Conservation (phyloP, 2,329 filamentous ascomycete species). For the Curvularia eragrostidis region DNA sequence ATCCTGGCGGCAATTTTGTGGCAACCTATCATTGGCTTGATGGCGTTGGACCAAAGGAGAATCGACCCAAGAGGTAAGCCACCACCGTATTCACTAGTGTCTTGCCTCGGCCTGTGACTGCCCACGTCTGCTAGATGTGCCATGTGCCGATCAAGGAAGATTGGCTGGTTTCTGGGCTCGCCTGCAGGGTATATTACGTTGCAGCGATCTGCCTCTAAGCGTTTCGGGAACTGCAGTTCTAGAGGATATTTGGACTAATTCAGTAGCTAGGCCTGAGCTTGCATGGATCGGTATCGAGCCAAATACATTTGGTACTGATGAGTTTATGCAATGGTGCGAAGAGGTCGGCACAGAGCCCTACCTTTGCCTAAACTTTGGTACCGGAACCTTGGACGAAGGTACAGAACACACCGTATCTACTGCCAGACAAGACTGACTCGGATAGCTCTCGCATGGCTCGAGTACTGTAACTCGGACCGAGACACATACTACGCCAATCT, state of each 20-base stretch:
- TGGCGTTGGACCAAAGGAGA: slow-evolving; percentile 75
- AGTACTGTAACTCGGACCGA: slow-evolving; percentile 82
- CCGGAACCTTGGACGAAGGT: slow-evolving; percentile 65
- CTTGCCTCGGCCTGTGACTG: background rate
- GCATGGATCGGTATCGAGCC: slow-evolving; percentile 80
- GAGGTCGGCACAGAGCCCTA: slow-evolving; percentile 78
- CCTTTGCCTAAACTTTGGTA: slow-evolving; percentile 81
- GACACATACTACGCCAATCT: slow-evolving; percentile 85
- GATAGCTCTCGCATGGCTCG: slow-evolving; percentile 74
- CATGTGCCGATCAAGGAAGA: background rate
- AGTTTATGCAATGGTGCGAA: slow-evolving; percentile 84
- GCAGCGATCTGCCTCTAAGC: background rate
- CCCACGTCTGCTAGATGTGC: background rate
- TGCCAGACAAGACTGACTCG: slow-evolving; percentile 20
- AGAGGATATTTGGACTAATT: slow-evolving; percentile 8
- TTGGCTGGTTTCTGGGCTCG: background rate
- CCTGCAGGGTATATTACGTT: background rate
- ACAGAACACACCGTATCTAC: background rate
- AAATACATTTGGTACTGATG: slow-evolving; percentile 84
- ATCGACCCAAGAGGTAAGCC: slow-evolving; percentile 64
- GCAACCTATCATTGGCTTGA: slow-evolving; percentile 88
- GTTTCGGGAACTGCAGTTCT: background rate
- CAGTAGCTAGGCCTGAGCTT: slow-evolving; percentile 66
- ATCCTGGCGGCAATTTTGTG: slow-evolving; percentile 84
- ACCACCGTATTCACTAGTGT: background rate